phyloP scores from a whole-genome alignment of 1,139 yeast genomes.

The Saccharomyces hybrid region DNA sequence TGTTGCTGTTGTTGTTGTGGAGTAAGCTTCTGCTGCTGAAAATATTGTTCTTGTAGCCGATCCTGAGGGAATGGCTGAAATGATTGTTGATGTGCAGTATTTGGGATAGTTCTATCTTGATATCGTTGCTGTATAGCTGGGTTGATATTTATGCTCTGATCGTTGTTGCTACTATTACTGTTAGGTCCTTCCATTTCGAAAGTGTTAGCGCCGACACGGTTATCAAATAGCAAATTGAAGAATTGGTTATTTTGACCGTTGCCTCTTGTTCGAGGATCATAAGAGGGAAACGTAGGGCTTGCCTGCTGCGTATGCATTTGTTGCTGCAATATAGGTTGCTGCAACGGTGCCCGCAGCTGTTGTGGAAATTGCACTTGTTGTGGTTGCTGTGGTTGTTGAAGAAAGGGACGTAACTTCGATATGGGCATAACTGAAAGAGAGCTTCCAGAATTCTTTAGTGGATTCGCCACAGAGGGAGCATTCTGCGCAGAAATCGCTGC shows the following conservation, averaged over 20 bases:
- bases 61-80: background rate
- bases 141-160: background rate
- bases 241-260: conserved; percentile 10
- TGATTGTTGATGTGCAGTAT: background rate
- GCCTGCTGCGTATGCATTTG: background rate
- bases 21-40: background rate
- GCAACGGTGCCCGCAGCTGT: conserved; percentile 3
- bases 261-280: conserved; percentile 2
- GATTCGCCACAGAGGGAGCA: background rate
- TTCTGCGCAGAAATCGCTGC: background rate
- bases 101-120: background rate
- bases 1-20: background rate
- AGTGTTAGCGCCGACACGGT: background rate
- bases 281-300: background rate
- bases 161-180: background rate
- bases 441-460: conserved; percentile 2
- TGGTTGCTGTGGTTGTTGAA: conserved; percentile 8
- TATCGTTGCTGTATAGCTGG: background rate
- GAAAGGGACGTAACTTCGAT: conserved; percentile 4
- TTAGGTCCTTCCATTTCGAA: background rate
- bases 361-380: conserved; percentile 2
- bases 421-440: background rate
- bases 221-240: conserved; percentile 25
- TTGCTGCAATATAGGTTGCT: background rate
- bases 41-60: conserved; percentile 9